Percentiles rank a stretch among this genome's conserved stretches.
Evolutionary conservation across 495 filamentous ascomycete genomes (phyloP).

Genomic region (Poronia punctata): DNA sequence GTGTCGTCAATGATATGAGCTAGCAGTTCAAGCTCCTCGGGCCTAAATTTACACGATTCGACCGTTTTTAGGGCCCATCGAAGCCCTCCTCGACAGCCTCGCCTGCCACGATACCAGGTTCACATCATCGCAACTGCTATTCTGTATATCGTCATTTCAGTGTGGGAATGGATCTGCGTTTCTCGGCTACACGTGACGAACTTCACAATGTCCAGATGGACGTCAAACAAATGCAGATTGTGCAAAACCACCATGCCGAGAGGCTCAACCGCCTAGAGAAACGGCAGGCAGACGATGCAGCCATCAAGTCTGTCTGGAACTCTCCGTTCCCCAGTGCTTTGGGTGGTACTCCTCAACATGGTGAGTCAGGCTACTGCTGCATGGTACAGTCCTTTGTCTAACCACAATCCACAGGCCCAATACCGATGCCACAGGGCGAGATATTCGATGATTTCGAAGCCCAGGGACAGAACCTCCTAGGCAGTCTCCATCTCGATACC

Average conservation of each 20-base stretch:
- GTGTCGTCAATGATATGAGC: conserved; percentile 19
- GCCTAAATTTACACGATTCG: conserved; percentile 2
- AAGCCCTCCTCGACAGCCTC: conserved; percentile 5
- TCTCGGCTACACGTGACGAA: conserved; percentile 55
- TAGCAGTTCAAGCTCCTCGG: conserved; percentile 11
- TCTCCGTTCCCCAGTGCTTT: conserved; percentile 76
- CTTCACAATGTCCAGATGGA: conserved; percentile 83
- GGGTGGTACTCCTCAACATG: conserved; percentile 74
- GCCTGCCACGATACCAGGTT: no score
- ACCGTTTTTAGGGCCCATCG: neutral
- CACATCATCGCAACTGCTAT: no score
- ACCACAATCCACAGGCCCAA: conserved; percentile 49
- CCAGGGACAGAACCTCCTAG: conserved; percentile 60
- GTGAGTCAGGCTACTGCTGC: conserved; percentile 42
- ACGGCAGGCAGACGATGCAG: conserved; percentile 71
- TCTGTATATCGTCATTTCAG: conserved; percentile 12
- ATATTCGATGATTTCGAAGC: conserved; percentile 75
- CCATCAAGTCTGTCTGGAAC: conserved; percentile 81
- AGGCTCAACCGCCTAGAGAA: conserved; percentile 72
- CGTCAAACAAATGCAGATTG: conserved; percentile 70
- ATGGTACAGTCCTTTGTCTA: conserved; percentile 15
- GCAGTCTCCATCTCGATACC: conserved; percentile 70
- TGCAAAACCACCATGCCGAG: conserved; percentile 76
- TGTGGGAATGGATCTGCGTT: conserved; percentile 51
- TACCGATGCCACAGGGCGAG: conserved; percentile 66